Evolutionary conservation across 139 green algal species (phyloP).

Genomic region (Chlorella sp.): DNA sequence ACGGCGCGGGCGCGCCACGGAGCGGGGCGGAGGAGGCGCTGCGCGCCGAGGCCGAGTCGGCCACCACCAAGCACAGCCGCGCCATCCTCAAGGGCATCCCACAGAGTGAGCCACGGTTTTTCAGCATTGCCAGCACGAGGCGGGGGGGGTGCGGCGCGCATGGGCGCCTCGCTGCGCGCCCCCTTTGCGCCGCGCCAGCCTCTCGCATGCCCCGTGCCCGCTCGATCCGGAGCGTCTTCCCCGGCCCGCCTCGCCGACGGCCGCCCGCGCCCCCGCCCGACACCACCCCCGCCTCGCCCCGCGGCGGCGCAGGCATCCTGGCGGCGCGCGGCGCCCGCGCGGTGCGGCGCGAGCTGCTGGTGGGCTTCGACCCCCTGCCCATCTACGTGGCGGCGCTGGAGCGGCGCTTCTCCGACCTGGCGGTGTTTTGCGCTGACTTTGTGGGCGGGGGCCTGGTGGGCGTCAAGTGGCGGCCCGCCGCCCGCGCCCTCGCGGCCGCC

Average conservation of each 20-base stretch:
- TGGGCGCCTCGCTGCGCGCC: no score
- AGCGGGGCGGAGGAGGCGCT: neutral
- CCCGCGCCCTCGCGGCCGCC: slow-evolving; percentile 41
- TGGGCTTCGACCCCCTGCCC: slow-evolving; percentile 76
- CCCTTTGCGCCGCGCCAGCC: no score
- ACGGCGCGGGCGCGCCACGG: neutral
- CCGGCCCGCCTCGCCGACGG: no score
- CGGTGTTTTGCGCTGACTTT: slow-evolving; percentile 58
- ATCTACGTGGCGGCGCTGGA: slow-evolving; percentile 47
- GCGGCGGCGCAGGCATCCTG: slow-evolving; percentile 49
- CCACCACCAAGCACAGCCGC: slow-evolving; percentile 15
- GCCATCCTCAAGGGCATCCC: slow-evolving; percentile 43
- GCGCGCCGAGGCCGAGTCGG: neutral
- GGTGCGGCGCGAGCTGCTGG: slow-evolving; percentile 72
- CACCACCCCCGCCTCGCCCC: neutral
- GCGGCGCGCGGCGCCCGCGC: slow-evolving; percentile 23
- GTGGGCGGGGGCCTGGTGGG: slow-evolving; percentile 54
- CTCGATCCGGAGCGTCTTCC: no score
- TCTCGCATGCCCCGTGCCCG: no score
- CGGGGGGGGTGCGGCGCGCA: no score
- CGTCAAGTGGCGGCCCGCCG: slow-evolving; percentile 59
- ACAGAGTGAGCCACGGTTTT: neutral
- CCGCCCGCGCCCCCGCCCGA: neutral
- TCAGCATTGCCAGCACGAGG: no score
- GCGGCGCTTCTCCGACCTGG: slow-evolving; percentile 54